Base-by-base conservation (phyloP, 352 stramenopile species). In the Pythium utonaiense region DNA sequence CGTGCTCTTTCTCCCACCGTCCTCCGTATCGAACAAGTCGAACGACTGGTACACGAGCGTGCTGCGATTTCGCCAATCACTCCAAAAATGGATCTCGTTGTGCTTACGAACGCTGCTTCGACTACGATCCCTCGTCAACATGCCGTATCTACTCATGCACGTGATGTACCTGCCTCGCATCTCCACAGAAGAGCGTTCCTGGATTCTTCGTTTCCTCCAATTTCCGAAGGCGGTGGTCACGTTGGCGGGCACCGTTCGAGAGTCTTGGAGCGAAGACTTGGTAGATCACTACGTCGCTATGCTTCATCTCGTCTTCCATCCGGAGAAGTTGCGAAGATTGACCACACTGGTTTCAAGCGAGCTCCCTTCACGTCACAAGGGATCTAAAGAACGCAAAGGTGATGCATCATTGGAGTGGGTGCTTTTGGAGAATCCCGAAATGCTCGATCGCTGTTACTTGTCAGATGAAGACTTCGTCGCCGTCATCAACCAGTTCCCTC, bases 261-360 rank as follows among this genome's bases (percentile, higher is more conserved):
- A 80, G 25, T 74, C 75, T 21, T 95, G 86, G 86, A 92, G 71
- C 24, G 82, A 91, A 73, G 83, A 91, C 52, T 65, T 91, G 6
- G 79, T 95, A 0, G 86, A 95, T 47, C 83, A 93, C 54, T 95
- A 93, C 55, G 71, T 95, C 25, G 82, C 83, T 6, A 92, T 95
- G 83, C 34, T 92, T 54, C 86, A 95, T 62, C 64, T 95, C 6
- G 83, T 95, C 0, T 95, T 95, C 47, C 84, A 95, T 56, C 86
- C 86, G 6, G 78, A 93, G 38, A 90, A 93, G 50, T 53, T 95
- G n/a, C 67, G 83, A 27, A 62, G 74, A 33, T 75, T 91, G 71
- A 80, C 81, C 3, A 76, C 86, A 10, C 51, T 93, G 30, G 82
- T 93, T 9, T 91, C 84, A 1, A 91, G 78, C 38, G 75, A 80